phyloP scores from a whole-genome alignment of 768 basidiomycete species.

The Tricholomella constricta region DNA sequence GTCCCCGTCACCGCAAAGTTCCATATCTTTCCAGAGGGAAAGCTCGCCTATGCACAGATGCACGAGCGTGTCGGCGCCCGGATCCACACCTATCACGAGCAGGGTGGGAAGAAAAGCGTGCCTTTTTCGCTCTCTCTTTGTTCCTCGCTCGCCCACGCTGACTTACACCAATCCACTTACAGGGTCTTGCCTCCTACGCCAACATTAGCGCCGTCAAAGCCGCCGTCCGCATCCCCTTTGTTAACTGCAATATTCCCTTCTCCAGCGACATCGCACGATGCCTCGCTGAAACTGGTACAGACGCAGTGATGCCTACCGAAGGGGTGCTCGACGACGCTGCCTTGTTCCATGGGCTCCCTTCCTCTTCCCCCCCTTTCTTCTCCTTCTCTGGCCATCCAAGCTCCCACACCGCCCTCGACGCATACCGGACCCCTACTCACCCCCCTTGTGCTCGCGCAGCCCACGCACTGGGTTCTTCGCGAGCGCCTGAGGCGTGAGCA shows the following conservation, averaged over 20 bases:
- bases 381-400: background rate
- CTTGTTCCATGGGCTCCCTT: slow-evolving; percentile 57
- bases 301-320: slow-evolving; percentile 95
- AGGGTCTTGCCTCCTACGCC: slow-evolving; percentile 88
- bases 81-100: slow-evolving; percentile 93
- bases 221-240: slow-evolving; percentile 89
- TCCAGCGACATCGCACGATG: slow-evolving; percentile 81
- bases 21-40: slow-evolving; percentile 81
- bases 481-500: slow-evolving; percentile 62
- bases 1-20: slow-evolving; percentile 98
- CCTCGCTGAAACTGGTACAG: slow-evolving; percentile 81
- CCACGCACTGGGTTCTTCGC: slow-evolving; percentile 62
- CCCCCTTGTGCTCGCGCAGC: slow-evolving; percentile 63
- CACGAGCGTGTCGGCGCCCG: slow-evolving; percentile 94
- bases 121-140: slow-evolving; percentile 18
- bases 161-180: background rate
- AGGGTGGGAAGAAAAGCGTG: slow-evolving; percentile 83
- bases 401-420: too few species aligned
- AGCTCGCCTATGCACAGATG: slow-evolving; percentile 95
- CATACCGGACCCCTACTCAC: slow-evolving; percentile 56
- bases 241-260: slow-evolving; percentile 94
- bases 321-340: slow-evolving; percentile 93
- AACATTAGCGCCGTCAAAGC: slow-evolving; percentile 91
- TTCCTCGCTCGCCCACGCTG: background rate
- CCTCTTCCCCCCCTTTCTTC: slow-evolving; percentile 4